Evolutionary conservation across 768 basidiomycete genomes (phyloP).

Genomic region (Lactarius hatsudake): DNA sequence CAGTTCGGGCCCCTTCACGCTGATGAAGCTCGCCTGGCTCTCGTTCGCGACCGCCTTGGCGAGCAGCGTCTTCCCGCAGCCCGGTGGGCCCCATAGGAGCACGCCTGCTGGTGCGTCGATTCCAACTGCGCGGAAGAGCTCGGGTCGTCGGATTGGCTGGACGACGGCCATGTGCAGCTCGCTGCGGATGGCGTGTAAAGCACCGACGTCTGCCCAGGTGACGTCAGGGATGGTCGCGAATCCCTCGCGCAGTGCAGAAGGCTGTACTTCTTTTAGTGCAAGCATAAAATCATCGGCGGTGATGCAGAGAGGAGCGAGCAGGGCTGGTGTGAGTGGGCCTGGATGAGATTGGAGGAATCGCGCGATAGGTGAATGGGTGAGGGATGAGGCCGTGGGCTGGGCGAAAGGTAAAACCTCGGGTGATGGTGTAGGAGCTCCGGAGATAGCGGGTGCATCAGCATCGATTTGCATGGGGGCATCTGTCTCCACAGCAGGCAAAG

Average conservation of each 20-base stretch:
- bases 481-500: not conserved
- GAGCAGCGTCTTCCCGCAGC: no score
- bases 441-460: slow-evolving; percentile 1
- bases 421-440: slow-evolving; percentile 10
- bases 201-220: slow-evolving; percentile 93
- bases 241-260: slow-evolving; percentile 96
- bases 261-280: slow-evolving; percentile 89
- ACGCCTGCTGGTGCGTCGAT: no score
- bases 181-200: slow-evolving; percentile 79
- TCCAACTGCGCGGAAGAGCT: slow-evolving; percentile 53
- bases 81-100: no score
- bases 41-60: no score
- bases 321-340: slow-evolving; percentile 66
- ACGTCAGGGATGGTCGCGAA: slow-evolving; percentile 97
- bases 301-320: slow-evolving; percentile 81
- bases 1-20: no score
- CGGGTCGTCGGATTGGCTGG: slow-evolving; percentile 87
- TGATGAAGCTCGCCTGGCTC: no score
- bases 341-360: slow-evolving; percentile 90
- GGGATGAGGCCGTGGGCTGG: slow-evolving; percentile 40
- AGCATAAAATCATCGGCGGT: slow-evolving; percentile 74
- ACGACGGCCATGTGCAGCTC: slow-evolving; percentile 98
- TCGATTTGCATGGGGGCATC: slow-evolving; percentile 41
- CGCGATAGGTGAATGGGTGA: slow-evolving; percentile 62
- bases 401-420: slow-evolving; percentile 32